Percentiles rank a stretch among this genome's conserved stretches.
phyloP scores from a whole-genome alignment of 768 basidiomycete species.

The Leccinum variicolor region DNA sequence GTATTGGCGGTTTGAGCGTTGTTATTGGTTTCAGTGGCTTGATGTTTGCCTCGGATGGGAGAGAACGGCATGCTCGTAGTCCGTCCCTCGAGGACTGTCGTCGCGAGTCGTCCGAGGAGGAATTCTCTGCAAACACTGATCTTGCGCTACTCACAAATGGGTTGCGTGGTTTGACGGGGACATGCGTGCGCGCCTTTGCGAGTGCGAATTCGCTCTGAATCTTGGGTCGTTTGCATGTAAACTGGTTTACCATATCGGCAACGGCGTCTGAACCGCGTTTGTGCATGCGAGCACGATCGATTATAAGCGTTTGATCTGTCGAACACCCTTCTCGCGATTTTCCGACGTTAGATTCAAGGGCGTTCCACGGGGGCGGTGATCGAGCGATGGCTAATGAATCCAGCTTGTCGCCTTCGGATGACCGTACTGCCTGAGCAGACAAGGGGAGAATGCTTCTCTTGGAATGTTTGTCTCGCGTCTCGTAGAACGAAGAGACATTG shows the following conservation, averaged over 20 bases:
- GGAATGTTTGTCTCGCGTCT: neutral
- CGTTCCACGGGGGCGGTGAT: conserved; percentile 26
- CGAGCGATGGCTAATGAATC: conserved; percentile 29
- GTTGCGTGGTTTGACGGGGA: conserved; percentile 13
- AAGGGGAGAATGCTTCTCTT: conserved; percentile 15
- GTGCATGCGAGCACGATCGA: conserved; percentile 26
- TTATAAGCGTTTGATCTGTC: conserved; percentile 2
- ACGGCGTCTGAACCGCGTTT: conserved; percentile 23
- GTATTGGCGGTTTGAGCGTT: conserved; percentile 25
- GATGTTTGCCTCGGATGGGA: neutral
- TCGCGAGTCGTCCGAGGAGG: neutral
- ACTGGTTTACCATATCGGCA: conserved; percentile 16
- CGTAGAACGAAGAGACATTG: conserved; percentile 20
- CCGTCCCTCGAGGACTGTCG: neutral
- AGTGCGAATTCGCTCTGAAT: conserved; percentile 20
- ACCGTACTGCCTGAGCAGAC: conserved; percentile 16
- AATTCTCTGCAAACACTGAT: conserved; percentile 20
- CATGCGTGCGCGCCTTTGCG: conserved; percentile 4
- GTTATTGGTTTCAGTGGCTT: conserved; percentile 31
- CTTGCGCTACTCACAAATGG: conserved; percentile 17
- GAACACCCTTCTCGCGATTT: neutral
- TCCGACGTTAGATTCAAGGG: neutral
- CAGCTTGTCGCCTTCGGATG: conserved; percentile 7
- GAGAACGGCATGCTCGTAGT: conserved; percentile 8
- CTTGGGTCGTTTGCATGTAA: conserved; percentile 22